Evolutionary conservation across 768 basidiomycete genomes (phyloP), one percentile per base, ranked within the genome.

Genomic region (Boletus rubroflammeus): DNA sequence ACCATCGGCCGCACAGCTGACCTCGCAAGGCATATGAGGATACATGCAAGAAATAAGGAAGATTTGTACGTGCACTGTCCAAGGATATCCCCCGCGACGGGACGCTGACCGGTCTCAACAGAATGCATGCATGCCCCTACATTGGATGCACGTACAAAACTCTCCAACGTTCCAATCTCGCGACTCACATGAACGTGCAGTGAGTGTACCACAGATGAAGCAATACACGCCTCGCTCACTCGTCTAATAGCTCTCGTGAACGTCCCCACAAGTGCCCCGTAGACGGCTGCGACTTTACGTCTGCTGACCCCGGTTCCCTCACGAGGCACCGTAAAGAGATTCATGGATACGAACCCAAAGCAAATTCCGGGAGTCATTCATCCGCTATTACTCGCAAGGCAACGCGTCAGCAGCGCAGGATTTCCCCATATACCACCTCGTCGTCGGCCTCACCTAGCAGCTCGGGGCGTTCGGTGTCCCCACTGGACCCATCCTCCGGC

Each of bases 101-200:
- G 35, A 51, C 3, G 11, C 46, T 60, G 31, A 69, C 42, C 2
- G 5, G 32, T 31, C n/a, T 17, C 32, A 1, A 34, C 41, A 73
- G 72, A 3, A 70, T 59, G 67, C 29, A 56, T 23, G 9, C 15
- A 5, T 73, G 72, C 23, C 54, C 63, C 5, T 45, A 59, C 28
- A 14, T 31, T 0, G 61, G 53, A 5, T 73, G 72, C 32, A 11
- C 15, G 0, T 63, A 61, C 48, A 58, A 38, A 8, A 54, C 71
- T 0, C 58, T 70, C 1, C 72, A 73, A n/a, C 50, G 42, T 3
- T 66, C 65, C 0, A 72, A 71, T 29, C 19, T 73, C 1, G n/a
- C 36, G 0, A 67, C 62, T 0, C 72, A 73, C 25, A 15, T 63
- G 15, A 67, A 66, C 8, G 62, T 47, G 3, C 72, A 73, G 71